These are phyloP conservation scores for Suillus subaureus DNA, from an alignment of 768 basidiomycete genomes.

Conservation along the genomic window DNA sequence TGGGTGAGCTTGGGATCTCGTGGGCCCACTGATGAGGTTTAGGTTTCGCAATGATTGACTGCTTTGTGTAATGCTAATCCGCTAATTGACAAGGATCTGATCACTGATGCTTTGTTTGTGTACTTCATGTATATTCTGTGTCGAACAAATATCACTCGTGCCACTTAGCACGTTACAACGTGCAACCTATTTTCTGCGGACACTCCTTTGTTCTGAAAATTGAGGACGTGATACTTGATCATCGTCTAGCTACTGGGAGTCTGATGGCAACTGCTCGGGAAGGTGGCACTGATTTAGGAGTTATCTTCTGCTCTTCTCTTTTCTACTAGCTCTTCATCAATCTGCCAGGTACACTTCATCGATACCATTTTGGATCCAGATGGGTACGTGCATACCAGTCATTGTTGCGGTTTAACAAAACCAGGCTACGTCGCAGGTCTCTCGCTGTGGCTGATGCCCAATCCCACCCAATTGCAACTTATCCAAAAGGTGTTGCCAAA, in stretches of 20 bases:
- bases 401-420: slow-evolving; percentile 19
- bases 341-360: not conserved
- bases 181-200: not conserved
- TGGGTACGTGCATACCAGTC: not conserved
- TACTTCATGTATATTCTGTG: slow-evolving; percentile 4
- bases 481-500: slow-evolving; percentile 52
- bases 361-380: not conserved
- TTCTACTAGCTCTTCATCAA: not conserved
- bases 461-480: slow-evolving; percentile 40
- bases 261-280: not conserved
- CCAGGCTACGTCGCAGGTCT: slow-evolving; percentile 43
- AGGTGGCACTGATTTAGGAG: not conserved
- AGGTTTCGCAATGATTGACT: not conserved
- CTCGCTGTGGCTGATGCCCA: slow-evolving; percentile 74
- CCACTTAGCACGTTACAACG: not conserved
- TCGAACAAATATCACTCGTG: not conserved
- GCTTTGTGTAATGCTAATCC: not conserved
- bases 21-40: slow-evolving; percentile 19
- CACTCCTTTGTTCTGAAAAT: slow-evolving; percentile 5
- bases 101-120: not conserved
- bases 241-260: not conserved
- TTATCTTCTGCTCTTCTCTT: not conserved
- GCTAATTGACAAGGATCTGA: not conserved
- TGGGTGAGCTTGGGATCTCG: slow-evolving; percentile 64
- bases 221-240: not conserved